These are phyloP conservation scores for Cicer yamashitae DNA, from an alignment of 306 rosid genomes.

Conservation along the genomic window DNA sequence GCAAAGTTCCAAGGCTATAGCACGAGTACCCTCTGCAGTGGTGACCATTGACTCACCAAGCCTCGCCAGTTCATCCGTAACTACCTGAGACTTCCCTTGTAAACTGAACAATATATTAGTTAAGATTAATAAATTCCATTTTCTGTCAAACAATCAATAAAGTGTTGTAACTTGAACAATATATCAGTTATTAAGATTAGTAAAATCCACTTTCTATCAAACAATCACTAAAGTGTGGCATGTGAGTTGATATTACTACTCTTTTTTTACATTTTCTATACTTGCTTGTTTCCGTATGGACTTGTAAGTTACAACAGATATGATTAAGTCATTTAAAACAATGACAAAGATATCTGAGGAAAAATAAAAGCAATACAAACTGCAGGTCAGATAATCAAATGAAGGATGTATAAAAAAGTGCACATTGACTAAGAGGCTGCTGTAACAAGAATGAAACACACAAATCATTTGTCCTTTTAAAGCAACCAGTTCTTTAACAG, in stretches of 20 bases:
- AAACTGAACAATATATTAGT: conserved; percentile 60
- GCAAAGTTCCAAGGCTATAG: conserved; percentile 97
- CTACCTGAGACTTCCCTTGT: conserved; percentile 93
- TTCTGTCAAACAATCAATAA: neutral
- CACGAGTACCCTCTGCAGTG: conserved; percentile 92
- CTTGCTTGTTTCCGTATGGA: conserved; percentile 8
- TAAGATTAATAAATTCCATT: conserved; percentile 3
- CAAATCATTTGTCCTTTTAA: neutral
- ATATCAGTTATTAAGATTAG: conserved; percentile 29
- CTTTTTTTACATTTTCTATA: conserved; percentile 3
- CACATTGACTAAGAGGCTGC: neutral
- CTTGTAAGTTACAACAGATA: conserved; percentile 3
- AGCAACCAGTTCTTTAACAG: conserved; percentile 13
- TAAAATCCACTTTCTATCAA: neutral
- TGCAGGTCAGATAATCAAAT: conserved; percentile 9
- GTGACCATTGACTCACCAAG: conserved; percentile 94
- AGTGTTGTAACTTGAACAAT: conserved; percentile 52
- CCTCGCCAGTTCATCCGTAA: conserved; percentile 94
- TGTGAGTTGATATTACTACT: neutral
- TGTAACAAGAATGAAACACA: neutral
- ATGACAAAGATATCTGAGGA: neutral
- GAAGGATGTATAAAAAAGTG: neutral
- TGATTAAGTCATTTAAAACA: neutral
- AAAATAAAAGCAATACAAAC: neutral
- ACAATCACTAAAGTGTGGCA: neutral